These are phyloP conservation scores for Tetracladium setigerum DNA, from an alignment of 495 filamentous ascomycete genomes.

Conservation along the genomic window DNA sequence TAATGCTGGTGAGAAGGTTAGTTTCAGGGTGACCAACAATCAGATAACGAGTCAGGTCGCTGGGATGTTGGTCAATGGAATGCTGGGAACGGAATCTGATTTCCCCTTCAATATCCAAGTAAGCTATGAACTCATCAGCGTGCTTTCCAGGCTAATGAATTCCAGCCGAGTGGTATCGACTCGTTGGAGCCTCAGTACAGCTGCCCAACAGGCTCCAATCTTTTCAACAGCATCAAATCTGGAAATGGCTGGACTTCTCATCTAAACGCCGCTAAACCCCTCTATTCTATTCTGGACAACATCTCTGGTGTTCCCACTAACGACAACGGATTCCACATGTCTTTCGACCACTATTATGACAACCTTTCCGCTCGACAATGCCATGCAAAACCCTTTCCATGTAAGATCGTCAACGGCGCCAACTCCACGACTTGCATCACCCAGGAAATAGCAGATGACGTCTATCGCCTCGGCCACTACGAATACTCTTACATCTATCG, in stretches of 20 bases:
- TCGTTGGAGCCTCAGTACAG: constrained; percentile 56
- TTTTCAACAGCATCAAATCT: constrained; percentile 37
- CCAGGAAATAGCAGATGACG: constrained; percentile 44
- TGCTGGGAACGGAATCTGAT: constrained; percentile 35
- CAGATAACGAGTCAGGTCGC: constrained; percentile 65
- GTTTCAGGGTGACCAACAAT: constrained; percentile 61
- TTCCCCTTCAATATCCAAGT: constrained; percentile 41
- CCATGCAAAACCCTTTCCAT: constrained; percentile 55
- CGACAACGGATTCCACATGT: constrained; percentile 50
- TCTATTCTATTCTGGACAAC: constrained; percentile 46
- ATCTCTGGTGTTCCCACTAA: constrained; percentile 49
- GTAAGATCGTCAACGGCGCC: constrained; percentile 33
- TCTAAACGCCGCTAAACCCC: constrained; percentile 39
- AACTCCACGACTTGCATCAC: constrained; percentile 47
- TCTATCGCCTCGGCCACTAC: constrained; percentile 61
- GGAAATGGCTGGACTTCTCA: constrained; percentile 45
- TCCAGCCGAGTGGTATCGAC: constrained; percentile 41
- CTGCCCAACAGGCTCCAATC: constrained; percentile 37
- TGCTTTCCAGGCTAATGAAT: background rate
- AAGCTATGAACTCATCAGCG: background rate
- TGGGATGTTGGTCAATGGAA: constrained; percentile 53
- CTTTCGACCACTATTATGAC: constrained; percentile 68
- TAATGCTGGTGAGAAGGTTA: constrained; percentile 31
- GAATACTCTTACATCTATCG: constrained; percentile 66
- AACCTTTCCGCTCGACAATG: constrained; percentile 64